These are phyloP conservation scores for Royoungia palumana DNA, from an alignment of 768 basidiomycete genomes.

Conservation along the genomic window DNA sequence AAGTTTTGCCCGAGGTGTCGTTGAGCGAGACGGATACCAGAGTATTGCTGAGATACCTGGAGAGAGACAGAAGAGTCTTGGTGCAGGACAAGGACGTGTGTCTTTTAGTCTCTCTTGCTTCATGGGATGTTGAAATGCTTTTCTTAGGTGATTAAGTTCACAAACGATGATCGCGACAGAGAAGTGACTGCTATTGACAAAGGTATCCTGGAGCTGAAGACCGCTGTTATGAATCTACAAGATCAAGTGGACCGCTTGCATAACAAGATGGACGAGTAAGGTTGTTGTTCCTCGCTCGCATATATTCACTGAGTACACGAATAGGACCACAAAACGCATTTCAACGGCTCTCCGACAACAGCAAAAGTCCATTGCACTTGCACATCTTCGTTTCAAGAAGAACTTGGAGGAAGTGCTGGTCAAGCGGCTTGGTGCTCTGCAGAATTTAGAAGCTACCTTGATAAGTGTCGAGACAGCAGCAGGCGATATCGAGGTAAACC, in stretches of 20 bases:
- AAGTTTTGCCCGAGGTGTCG: conserved; percentile 38
- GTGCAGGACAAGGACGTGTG: conserved; percentile 67
- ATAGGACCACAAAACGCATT: conserved; percentile 67
- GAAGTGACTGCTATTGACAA: conserved; percentile 74
- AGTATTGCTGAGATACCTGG: conserved; percentile 72
- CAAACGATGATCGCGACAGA: conserved; percentile 35
- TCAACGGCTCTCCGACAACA: conserved; percentile 61
- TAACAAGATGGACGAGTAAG: conserved; percentile 68
- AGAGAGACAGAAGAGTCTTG: conserved; percentile 67
- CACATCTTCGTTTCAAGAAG: conserved; percentile 77
- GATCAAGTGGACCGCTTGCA: conserved; percentile 69
- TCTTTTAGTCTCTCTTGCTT: not conserved
- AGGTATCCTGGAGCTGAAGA: conserved; percentile 79
- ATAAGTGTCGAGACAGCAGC: conserved; percentile 86
- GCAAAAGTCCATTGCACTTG: conserved; percentile 71
- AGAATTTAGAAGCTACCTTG: conserved; percentile 72
- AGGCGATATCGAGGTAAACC: conserved; percentile 75
- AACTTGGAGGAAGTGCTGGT: conserved; percentile 71
- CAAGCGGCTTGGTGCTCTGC: conserved; percentile 71
- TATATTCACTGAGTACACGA: not conserved
- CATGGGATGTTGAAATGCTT: not conserved
- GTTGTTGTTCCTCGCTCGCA: not conserved
- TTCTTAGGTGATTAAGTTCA: conserved; percentile 77
- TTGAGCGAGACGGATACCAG: conserved; percentile 63
- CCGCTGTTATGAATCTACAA: conserved; percentile 63